Percentiles rank a stretch among this genome's conserved stretches.
phyloP scores from a whole-genome alignment of 2,329 filamentous ascomycete species.

The Stromatinia cepivora region DNA sequence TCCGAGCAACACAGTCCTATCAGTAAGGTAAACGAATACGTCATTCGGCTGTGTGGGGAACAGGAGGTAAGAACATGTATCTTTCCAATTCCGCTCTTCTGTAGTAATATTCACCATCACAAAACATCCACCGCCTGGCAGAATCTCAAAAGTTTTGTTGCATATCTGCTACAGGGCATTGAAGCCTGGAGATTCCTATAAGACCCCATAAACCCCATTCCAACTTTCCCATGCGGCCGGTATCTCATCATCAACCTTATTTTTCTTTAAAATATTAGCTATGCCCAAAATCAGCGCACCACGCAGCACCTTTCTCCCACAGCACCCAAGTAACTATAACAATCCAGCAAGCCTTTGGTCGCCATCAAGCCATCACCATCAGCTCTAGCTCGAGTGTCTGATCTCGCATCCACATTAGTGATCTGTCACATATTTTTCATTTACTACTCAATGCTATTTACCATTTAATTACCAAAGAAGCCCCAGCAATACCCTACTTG shows the following conservation, averaged over 20 bases:
- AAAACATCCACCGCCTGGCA: conserved; percentile 5
- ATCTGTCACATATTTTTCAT: not conserved
- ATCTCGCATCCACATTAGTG: not conserved
- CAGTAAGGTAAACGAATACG: not conserved
- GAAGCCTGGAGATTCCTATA: not conserved
- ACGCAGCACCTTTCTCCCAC: too few species aligned
- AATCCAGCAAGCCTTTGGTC: not conserved
- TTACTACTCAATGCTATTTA: not conserved
- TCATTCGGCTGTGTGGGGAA: not conserved
- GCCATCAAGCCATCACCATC: not conserved
- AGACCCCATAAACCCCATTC: not conserved
- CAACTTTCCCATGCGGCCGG: not conserved
- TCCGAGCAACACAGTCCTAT: too few species aligned
- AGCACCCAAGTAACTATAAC: not conserved
- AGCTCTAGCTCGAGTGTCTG: not conserved
- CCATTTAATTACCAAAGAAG: not conserved
- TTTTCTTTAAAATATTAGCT: too few species aligned
- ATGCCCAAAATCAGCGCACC: too few species aligned
- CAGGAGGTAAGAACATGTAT: not conserved
- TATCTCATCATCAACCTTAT: not conserved
- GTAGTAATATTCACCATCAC: not conserved
- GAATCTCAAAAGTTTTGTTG: conserved; percentile 11
- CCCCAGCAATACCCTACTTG: too few species aligned
- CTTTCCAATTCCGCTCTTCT: not conserved
- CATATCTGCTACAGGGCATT: conserved; percentile 12